Evolutionary conservation across 345 rosid genomes (phyloP).

Genomic region (Iberis pinnata): DNA sequence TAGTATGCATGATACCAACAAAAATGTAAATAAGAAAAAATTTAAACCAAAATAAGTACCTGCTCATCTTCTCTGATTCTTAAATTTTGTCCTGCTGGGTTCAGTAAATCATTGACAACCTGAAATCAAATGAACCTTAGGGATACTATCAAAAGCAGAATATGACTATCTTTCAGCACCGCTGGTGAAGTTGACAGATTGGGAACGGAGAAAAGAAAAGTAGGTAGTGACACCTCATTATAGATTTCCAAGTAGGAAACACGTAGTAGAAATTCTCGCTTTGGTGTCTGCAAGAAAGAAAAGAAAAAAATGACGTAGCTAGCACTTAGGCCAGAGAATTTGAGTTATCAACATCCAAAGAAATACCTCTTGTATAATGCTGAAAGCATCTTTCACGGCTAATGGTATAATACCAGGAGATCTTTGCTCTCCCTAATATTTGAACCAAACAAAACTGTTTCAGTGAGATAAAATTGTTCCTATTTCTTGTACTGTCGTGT

Average conservation of each 20-base stretch:
- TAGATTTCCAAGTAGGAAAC: conserved; percentile 95
- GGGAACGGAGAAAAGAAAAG: conserved; percentile 5
- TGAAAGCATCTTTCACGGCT: conserved; percentile 95
- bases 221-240: conserved; percentile 66
- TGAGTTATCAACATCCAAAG: conserved; percentile 10
- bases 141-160: conserved; percentile 22
- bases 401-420: conserved; percentile 94
- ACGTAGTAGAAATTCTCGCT: conserved; percentile 86
- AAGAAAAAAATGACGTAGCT: conserved; percentile 8
- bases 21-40: conserved; percentile 12
- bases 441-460: conserved; percentile 21
- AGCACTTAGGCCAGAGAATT: conserved; percentile 15
- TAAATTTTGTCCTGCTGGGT: conserved; percentile 94
- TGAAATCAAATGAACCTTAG: conserved; percentile 35
- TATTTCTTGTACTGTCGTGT: too few species aligned
- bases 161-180: conserved; percentile 15
- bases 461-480: too few species aligned
- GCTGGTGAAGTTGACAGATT: conserved; percentile 13
- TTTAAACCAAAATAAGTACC: conserved; percentile 38
- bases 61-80: conserved; percentile 97
- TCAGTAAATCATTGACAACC: conserved; percentile 94
- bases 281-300: conserved; percentile 57
- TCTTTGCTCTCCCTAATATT: conserved; percentile 95
- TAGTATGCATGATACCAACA: conserved; percentile 12
- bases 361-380: conserved; percentile 93